Conservation (phyloP, 345 rosid genomes). For the Rubroshorea leprosula region DNA sequence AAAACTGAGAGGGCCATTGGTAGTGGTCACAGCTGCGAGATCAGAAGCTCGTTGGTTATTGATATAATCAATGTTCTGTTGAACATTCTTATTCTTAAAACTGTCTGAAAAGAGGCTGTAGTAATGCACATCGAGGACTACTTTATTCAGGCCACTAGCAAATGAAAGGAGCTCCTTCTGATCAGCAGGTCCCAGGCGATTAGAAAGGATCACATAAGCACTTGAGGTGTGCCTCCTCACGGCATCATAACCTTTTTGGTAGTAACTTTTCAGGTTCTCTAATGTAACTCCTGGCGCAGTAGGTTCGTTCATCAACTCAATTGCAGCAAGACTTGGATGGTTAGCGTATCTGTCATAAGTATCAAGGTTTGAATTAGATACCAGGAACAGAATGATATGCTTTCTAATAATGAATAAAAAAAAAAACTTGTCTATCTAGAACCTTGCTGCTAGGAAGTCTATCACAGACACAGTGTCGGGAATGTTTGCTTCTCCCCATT, state of each 20-base stretch:
- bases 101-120: slow-evolving; percentile 33
- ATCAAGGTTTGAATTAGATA: no score
- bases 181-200: slow-evolving; percentile 20
- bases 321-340: slow-evolving; percentile 16
- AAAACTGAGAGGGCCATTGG: slow-evolving; percentile 26
- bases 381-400: no score
- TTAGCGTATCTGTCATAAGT: slow-evolving; percentile 13
- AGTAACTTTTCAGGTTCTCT: slow-evolving; percentile 20
- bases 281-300: slow-evolving; percentile 13
- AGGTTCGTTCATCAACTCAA: slow-evolving; percentile 39
- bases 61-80: slow-evolving; percentile 45
- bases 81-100: slow-evolving; percentile 29
- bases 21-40: no score
- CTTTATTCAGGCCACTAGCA: slow-evolving; percentile 6
- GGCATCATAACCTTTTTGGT: slow-evolving; percentile 25
- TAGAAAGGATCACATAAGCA: slow-evolving; percentile 27
- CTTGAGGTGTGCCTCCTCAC: slow-evolving; percentile 24
- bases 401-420: no score
- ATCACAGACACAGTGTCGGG: slow-evolving; percentile 25
- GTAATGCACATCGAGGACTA: slow-evolving; percentile 48
- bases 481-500: slow-evolving; percentile 29
- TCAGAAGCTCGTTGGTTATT: no score
- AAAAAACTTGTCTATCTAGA: no score
- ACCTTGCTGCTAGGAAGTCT: slow-evolving; percentile 30
- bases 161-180: slow-evolving; percentile 21